Evolutionary conservation across 257 asterid species (phyloP).

Genomic region (Solanum clarkiae): DNA sequence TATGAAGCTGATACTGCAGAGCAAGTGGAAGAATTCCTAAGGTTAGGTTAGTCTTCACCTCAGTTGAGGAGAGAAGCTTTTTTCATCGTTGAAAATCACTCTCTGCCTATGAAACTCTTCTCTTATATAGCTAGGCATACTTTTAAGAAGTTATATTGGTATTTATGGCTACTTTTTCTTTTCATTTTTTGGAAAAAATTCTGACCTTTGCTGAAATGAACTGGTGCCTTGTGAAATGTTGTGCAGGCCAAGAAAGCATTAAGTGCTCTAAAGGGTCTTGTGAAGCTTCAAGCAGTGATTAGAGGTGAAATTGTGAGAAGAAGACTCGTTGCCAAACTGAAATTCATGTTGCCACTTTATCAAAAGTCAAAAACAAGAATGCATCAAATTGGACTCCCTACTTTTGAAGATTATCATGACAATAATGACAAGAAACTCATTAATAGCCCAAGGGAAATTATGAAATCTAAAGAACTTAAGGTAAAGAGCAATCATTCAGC

Average conservation of each 20-base stretch:
- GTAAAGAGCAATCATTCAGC: slow-evolving; percentile 14
- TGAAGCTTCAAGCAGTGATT: slow-evolving; percentile 74
- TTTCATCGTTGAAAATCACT: not conserved
- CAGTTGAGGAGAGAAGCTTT: not conserved
- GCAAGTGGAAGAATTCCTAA: not conserved
- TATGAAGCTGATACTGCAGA: not conserved
- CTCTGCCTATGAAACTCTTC: not conserved
- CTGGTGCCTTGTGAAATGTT: not conserved
- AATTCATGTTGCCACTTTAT: slow-evolving; percentile 5
- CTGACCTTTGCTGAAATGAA: not conserved
- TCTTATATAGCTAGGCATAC: not conserved
- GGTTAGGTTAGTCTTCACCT: not conserved
- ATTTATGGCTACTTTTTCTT: not conserved
- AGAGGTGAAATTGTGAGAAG: slow-evolving; percentile 67
- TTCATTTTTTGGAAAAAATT: not conserved
- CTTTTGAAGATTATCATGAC: slow-evolving; percentile 22
- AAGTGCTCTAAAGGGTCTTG: slow-evolving; percentile 66
- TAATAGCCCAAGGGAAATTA: slow-evolving; percentile 20
- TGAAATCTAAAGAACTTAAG: slow-evolving; percentile 30
- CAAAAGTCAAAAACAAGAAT: slow-evolving; percentile 10
- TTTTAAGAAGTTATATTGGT: not conserved
- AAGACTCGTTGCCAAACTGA: slow-evolving; percentile 8
- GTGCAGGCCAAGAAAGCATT: slow-evolving; percentile 71
- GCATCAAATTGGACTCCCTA: slow-evolving; percentile 20
- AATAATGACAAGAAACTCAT: slow-evolving; percentile 29